Evolutionary conservation across 2,329 filamentous ascomycete species (phyloP), one percentile per base, ranked within the genome.

Genomic region (Alternaria novae-zelandiae): DNA sequence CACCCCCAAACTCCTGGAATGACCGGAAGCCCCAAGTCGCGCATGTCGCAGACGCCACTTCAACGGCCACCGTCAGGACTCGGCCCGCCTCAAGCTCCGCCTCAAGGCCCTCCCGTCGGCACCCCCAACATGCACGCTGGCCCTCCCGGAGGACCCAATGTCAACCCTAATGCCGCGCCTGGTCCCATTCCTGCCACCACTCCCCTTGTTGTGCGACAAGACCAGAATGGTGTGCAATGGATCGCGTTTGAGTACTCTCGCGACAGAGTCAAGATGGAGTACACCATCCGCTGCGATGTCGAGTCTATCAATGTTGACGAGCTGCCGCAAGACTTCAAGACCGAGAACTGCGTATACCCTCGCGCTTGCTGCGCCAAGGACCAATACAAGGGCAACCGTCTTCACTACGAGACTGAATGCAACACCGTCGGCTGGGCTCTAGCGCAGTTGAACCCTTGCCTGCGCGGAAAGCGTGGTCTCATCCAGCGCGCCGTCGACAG

Each of bases 361-460:
- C 89, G 96, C 64, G 96, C 96, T 5, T 97, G 94, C 84, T 97
- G 94, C 80, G 88, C 89, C 70, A 98, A 98, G 82, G 95, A 98
- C 63, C 91, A 97, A 78, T 99, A 99, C 84, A 91, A 94, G 64
- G 96, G 96, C 65, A 99, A 99, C 80, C 91, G 96, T 15, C 84
- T 97, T 70, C 92, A 96, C 71, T 99, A 99, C 81, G 96, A 99
- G 84, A 97, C 93, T 15, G 96, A 99, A 83, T 99, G 96, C 86
- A 99, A 99, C 82, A 93, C 94, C 0, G 96, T 99, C n/a, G 96
- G 96, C n/a, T 99, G 96, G 96, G 95, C 95, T 12, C 83, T 99
- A 70, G 96, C 96, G 3, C 91, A 98, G 77, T 84, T 99, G 57
- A 99, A 99, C 80, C 90, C 94, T 8, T 91, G 92, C 61, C 86